Evolutionary conservation across 2,329 filamentous ascomycete species (phyloP).

Genomic region (Aspergillus fischeri): DNA sequence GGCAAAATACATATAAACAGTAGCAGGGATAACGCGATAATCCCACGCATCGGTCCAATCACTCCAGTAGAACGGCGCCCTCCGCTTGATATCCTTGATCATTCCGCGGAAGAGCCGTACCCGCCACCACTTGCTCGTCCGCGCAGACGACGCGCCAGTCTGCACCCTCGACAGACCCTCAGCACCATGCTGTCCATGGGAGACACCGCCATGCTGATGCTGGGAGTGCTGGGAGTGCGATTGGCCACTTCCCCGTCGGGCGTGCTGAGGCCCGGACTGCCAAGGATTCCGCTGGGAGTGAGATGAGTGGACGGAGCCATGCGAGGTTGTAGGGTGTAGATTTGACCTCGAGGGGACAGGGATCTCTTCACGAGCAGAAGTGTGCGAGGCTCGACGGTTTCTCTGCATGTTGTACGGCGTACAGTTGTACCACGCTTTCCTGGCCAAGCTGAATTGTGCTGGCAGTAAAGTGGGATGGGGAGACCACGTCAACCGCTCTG

Average conservation of each 20-base stretch:
- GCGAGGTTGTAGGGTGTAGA: constrained; percentile 20
- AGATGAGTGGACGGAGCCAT: not conserved
- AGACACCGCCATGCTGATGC: not conserved
- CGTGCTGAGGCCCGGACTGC: constrained; percentile 13
- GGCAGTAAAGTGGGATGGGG: not conserved
- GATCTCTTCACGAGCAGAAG: constrained; percentile 17
- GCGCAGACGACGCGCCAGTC: constrained; percentile 8
- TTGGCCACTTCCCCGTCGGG: not conserved
- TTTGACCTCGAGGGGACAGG: constrained; percentile 22
- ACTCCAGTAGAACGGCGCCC: constrained; percentile 72
- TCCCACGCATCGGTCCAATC: constrained; percentile 88
- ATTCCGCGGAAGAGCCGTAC: constrained; percentile 74
- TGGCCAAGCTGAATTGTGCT: too few relatives aligned
- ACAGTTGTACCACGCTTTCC: not conserved
- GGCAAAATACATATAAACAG: constrained; percentile 92
- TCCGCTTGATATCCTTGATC: constrained; percentile 68
- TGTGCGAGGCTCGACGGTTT: constrained; percentile 6
- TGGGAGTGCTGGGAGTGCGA: not conserved
- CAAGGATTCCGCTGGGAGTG: constrained; percentile 24
- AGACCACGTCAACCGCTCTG: not conserved
- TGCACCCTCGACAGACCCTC: constrained; percentile 3
- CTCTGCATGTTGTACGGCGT: not conserved
- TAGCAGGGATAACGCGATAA: constrained; percentile 81
- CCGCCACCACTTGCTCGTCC: constrained; percentile 63
- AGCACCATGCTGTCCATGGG: not conserved